Percentiles rank a stretch among this genome's conserved stretches.
phyloP scores from a whole-genome alignment of 352 stramenopile genomes.

The Phytophthora meadii region DNA sequence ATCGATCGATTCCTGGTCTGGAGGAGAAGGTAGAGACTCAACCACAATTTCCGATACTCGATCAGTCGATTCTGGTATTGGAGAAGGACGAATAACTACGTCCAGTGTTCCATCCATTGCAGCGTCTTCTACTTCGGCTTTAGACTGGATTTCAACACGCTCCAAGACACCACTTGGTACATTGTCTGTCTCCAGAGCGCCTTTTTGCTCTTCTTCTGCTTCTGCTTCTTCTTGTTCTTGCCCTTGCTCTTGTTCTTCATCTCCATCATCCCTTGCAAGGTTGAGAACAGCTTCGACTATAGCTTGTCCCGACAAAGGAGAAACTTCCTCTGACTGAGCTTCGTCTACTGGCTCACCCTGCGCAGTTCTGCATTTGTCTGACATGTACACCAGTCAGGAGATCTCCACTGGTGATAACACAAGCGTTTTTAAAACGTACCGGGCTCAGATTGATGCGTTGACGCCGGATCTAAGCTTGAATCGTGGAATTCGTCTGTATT shows the following conservation, averaged over 20 bases:
- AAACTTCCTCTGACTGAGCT: neutral
- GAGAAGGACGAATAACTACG: neutral
- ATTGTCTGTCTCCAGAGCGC: neutral
- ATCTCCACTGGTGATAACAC: neutral
- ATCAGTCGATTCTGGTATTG: too few species aligned
- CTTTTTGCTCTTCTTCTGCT: neutral
- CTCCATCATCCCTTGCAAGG: conserved; percentile 5
- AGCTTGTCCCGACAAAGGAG: conserved; percentile 13
- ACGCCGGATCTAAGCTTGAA: conserved; percentile 16
- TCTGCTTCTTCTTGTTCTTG: neutral
- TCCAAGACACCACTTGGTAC: neutral
- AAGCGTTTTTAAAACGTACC: conserved; percentile 7
- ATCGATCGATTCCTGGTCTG: neutral
- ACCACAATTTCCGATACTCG: too few species aligned
- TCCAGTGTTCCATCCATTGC: conserved; percentile 3
- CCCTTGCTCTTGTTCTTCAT: neutral
- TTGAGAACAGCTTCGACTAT: conserved; percentile 33
- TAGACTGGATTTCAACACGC: neutral
- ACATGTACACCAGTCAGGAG: neutral
- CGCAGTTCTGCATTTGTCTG: conserved; percentile 7
- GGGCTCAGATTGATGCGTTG: neutral
- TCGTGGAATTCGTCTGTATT: conserved; percentile 30
- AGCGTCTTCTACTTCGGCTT: neutral
- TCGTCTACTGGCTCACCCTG: too few species aligned
- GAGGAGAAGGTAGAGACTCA: neutral